Percentiles rank a stretch among this genome's conserved stretches.
phyloP scores from a whole-genome alignment of 805 yeast species.

The Candida pseudofarinosa region DNA sequence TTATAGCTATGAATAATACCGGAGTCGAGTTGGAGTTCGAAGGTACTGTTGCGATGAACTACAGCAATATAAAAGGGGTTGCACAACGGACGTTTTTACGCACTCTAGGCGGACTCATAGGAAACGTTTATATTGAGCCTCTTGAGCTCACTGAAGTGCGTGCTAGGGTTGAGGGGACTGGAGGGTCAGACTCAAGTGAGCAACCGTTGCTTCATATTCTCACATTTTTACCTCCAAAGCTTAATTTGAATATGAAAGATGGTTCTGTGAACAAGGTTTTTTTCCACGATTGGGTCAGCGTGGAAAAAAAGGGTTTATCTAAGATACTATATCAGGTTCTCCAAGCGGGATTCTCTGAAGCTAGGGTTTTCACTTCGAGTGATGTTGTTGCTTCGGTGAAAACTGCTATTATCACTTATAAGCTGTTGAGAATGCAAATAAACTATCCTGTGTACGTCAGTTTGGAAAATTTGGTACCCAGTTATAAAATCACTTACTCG shows the following conservation, averaged over 20 bases:
- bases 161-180: slow-evolving; percentile 9
- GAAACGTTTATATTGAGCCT: slow-evolving; percentile 20
- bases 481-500: background rate
- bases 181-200: slow-evolving; percentile 1
- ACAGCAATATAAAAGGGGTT: slow-evolving; percentile 19
- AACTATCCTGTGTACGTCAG: background rate
- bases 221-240: slow-evolving; percentile 22
- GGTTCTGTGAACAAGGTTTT: background rate
- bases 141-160: slow-evolving; percentile 16
- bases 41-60: slow-evolving; percentile 23
- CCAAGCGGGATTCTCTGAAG: background rate
- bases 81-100: slow-evolving; percentile 19
- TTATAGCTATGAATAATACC: slow-evolving; percentile 16
- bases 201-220: slow-evolving; percentile 15
- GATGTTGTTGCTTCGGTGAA: background rate
- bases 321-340: background rate
- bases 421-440: background rate
- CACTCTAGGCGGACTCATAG: slow-evolving; percentile 18
- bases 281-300: background rate
- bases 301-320: background rate
- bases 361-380: background rate
- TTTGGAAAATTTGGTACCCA: background rate
- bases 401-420: background rate
- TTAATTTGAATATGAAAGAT: background rate
- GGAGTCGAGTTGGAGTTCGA: slow-evolving; percentile 28